Conservation (phyloP, 768 basidiomycete species). For the Mycena epipterygia region DNA sequence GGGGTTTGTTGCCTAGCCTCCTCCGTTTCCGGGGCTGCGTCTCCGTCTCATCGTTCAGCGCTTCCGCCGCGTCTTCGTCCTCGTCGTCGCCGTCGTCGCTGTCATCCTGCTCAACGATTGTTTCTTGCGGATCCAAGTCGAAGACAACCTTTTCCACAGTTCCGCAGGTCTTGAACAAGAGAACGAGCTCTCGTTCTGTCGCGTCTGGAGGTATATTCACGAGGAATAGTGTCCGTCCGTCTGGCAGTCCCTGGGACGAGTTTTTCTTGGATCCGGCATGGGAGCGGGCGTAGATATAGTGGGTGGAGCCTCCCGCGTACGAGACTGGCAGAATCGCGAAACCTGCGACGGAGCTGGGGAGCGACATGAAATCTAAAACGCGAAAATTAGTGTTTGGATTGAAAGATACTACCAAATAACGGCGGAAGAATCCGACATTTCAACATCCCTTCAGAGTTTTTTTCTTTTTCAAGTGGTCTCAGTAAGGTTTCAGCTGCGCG, state of each 20-base stretch:
- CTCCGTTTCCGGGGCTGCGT: conserved; percentile 54
- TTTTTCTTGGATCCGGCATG: conserved; percentile 68
- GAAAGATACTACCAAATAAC: neutral
- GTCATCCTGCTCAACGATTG: conserved; percentile 55
- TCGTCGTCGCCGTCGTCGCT: conserved; percentile 61
- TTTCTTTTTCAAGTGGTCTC: too few species aligned
- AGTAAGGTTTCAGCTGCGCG: too few species aligned
- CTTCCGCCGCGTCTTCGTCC: conserved; percentile 47
- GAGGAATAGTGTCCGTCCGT: conserved; percentile 86
- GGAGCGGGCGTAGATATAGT: conserved; percentile 83
- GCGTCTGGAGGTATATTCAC: conserved; percentile 93
- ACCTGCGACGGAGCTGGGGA: conserved; percentile 43
- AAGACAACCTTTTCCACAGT: conserved; percentile 84
- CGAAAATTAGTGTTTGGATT: conserved; percentile 4
- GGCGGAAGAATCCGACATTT: conserved; percentile 4
- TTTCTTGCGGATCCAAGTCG: conserved; percentile 59
- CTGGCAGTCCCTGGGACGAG: conserved; percentile 53
- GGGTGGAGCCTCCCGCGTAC: conserved; percentile 53
- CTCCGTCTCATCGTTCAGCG: conserved; percentile 41
- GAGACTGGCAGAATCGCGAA: conserved; percentile 32
- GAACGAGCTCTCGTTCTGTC: conserved; percentile 82
- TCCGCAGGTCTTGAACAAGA: conserved; percentile 84
- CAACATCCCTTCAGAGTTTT: conserved; percentile 7
- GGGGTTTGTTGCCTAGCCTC: conserved; percentile 49
- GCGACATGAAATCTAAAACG: conserved; percentile 23